These are phyloP conservation scores for Trichoderma gracile DNA, from an alignment of 2,329 filamentous ascomycete species.

Conservation along the genomic window DNA sequence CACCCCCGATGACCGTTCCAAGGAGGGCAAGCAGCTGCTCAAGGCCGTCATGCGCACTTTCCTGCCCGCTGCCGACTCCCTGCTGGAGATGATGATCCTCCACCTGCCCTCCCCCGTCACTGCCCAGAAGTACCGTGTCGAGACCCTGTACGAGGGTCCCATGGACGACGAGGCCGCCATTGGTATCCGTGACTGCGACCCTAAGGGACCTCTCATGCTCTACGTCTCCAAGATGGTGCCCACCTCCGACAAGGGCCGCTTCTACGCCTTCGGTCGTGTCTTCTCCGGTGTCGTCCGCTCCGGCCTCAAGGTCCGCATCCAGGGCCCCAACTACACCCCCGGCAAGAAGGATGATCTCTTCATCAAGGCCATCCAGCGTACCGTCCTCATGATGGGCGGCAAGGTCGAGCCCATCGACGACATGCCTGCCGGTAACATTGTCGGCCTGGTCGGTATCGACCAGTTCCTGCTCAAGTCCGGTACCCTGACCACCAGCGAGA, in stretches of 20 bases:
- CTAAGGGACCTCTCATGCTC: constrained; percentile 98
- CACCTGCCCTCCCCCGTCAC: constrained; percentile 95
- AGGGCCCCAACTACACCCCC: constrained; percentile 97
- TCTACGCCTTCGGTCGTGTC: constrained; percentile 99
- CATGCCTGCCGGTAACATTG: constrained; percentile 99
- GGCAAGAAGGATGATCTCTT: constrained; percentile 99
- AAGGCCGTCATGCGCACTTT: constrained; percentile 99
- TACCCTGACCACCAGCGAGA: constrained; percentile 96
- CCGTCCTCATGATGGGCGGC: constrained; percentile 99
- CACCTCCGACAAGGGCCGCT: constrained; percentile 98
- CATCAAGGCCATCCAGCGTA: constrained; percentile 99
- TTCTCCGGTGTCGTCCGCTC: constrained; percentile 98
- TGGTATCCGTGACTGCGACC: constrained; percentile 97
- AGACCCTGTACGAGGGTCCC: constrained; percentile 99
- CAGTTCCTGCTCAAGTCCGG: constrained; percentile 99
- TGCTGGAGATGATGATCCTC: constrained; percentile 99
- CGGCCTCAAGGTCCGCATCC: constrained; percentile 99
- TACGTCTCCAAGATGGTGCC: constrained; percentile 99
- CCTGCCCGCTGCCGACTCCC: constrained; percentile 95
- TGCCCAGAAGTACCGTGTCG: constrained; percentile 95
- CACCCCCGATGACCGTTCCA: constrained; percentile 77
- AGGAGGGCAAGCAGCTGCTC: constrained; percentile 96
- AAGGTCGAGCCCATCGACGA: constrained; percentile 99
- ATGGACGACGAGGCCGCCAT: constrained; percentile 88
- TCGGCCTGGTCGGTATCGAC: constrained; percentile 98